A percentile compares a stretch with the other conserved stretches of the same genome.
Conservation (phyloP, 75 land plant species). For the Pinus taeda region DNA sequence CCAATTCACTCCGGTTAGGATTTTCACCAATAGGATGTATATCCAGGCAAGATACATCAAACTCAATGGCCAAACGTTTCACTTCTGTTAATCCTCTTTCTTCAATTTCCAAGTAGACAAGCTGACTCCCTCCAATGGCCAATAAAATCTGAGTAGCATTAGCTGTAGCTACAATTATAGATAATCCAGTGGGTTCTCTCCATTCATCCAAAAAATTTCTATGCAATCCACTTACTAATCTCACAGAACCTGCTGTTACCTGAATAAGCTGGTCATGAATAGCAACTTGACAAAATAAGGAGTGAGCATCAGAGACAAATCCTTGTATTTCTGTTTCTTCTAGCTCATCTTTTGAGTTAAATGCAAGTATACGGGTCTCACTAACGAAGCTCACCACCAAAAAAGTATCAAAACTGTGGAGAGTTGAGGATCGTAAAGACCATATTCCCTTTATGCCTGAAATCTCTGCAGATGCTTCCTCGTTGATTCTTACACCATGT, state of each 20-base stretch:
- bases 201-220: constrained; percentile 45
- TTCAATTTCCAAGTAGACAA: constrained; percentile 86
- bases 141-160: constrained; percentile 92
- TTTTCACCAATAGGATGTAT: constrained; percentile 88
- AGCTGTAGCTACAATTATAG: constrained; percentile 92
- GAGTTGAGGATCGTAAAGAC: constrained; percentile 66
- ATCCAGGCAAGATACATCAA: constrained; percentile 91
- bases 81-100: constrained; percentile 57
- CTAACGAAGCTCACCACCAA: constrained; percentile 92
- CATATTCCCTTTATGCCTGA: constrained; percentile 97
- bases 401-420: constrained; percentile 82
- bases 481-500: constrained; percentile 95
- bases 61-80: constrained; percentile 75
- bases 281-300: constrained; percentile 87
- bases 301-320: constrained; percentile 73
- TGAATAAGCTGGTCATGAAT: constrained; percentile 84
- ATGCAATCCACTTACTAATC: constrained; percentile 72
- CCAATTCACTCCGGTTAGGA: constrained; percentile 58
- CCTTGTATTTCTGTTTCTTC: constrained; percentile 90
- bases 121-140: constrained; percentile 86
- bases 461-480: constrained; percentile 95
- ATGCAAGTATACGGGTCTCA: constrained; percentile 90
- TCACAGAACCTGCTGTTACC: constrained; percentile 72
- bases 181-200: constrained; percentile 12
- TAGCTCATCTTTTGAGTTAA: constrained; percentile 91